Percentiles rank a stretch among this genome's conserved stretches.
Conservation (phyloP, 805 yeast genomes). For the Kuraishia molischiana region DNA sequence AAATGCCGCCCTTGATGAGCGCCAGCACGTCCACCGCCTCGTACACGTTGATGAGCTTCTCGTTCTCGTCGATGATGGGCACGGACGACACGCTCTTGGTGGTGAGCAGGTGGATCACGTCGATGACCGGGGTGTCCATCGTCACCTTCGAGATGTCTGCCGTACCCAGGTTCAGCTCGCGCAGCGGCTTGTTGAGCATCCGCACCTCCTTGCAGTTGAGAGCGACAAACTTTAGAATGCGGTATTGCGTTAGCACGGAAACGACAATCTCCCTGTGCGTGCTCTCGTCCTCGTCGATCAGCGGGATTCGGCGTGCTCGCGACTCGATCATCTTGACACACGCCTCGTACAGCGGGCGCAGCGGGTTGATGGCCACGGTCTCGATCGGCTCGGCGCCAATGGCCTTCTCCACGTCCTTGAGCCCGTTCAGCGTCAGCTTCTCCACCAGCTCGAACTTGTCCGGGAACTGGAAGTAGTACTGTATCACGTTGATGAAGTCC, state of each 20-base stretch:
- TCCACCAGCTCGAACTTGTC: slow-evolving; percentile 85
- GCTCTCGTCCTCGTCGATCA: slow-evolving; percentile 89
- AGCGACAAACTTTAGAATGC: slow-evolving; percentile 91
- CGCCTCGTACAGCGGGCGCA: slow-evolving; percentile 82
- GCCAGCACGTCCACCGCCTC: slow-evolving; percentile 95
- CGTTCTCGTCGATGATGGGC: slow-evolving; percentile 78
- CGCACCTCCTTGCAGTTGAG: slow-evolving; percentile 92
- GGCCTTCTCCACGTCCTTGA: slow-evolving; percentile 78
- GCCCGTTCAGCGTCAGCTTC: slow-evolving; percentile 72
- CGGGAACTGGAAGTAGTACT: slow-evolving; percentile 84
- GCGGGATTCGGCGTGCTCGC: slow-evolving; percentile 86
- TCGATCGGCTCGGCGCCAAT: slow-evolving; percentile 83
- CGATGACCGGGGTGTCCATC: slow-evolving; percentile 88
- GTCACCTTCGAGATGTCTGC: slow-evolving; percentile 63
- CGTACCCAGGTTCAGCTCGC: slow-evolving; percentile 59
- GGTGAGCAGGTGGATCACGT: slow-evolving; percentile 77
- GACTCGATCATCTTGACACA: slow-evolving; percentile 86
- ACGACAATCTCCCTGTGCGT: slow-evolving; percentile 92
- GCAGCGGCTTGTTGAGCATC: slow-evolving; percentile 67
- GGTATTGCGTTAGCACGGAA: slow-evolving; percentile 89
- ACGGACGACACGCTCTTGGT: slow-evolving; percentile 80
- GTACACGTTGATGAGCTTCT: slow-evolving; percentile 73
- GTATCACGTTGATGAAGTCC: slow-evolving; percentile 92
- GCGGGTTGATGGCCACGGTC: slow-evolving; percentile 83
- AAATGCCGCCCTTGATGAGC: slow-evolving; percentile 87